Evolutionary conservation across 441 rosid species (phyloP), one percentile per base, ranked within the genome.

Genomic region (Dalechampia spathulata): DNA sequence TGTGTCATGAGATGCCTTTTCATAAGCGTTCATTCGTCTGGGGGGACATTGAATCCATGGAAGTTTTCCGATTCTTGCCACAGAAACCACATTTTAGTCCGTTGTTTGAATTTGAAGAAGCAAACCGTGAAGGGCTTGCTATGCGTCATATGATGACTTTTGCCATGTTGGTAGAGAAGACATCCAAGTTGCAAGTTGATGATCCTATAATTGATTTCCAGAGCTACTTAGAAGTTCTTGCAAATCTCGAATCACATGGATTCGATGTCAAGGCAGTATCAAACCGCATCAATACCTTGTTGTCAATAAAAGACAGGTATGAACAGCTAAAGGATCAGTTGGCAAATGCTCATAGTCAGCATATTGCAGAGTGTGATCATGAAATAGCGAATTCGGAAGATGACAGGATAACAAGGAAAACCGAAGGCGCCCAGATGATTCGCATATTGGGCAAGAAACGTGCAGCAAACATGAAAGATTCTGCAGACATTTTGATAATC

Each of bases 1-100:
- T 16, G 25, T 12, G 43, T 10, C 46, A 10, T 22, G 43, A 1
- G 16, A 10, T 48, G 26, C 62, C 62, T 22, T 58, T 58, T 20
- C 4, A 6, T 4, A 58, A 58, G 19, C 36, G 37, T 37, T 58
- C 46, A n/a, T 11, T 23, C 23, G 12, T 20, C 17, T 58, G 62
- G 62, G 3, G 23, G 17, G 11, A 58, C 15, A n/a, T 58, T 10
- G 62, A 58, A 11, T 58, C 62, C 17, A 43, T 47, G 23, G 62
- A 58, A 36, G 26, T 48, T 36, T 58, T 58, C 37, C 43, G 14
- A 16, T 7, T 17, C 7, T 52, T 58, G 21, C 54, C 62, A 13
- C 62, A 58, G 27, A 58, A 47, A 37, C 62, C 62, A 25, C 62
- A 58, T 58, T 58, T 58, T 37, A 36, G 54, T 37, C 45, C 45